phyloP scores from a whole-genome alignment of 2,329 filamentous ascomycete species.

The Alternaria tenuissima region DNA sequence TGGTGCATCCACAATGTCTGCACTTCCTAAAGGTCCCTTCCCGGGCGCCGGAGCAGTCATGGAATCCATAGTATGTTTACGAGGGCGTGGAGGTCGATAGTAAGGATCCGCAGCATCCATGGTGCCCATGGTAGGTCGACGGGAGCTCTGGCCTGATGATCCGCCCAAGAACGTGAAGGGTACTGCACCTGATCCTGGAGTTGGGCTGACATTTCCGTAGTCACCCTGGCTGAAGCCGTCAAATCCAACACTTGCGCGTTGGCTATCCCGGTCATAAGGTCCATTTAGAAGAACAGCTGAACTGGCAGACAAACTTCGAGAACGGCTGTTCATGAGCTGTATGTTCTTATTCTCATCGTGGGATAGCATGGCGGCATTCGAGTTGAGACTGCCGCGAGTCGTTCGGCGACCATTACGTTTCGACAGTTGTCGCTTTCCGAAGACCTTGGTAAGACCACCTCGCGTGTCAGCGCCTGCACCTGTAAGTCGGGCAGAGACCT shows the following conservation, averaged over 20 bases:
- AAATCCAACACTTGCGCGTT: constrained; percentile 60
- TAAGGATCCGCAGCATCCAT: constrained; percentile 72
- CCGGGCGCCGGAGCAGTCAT: constrained; percentile 59
- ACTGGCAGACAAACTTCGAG: constrained; percentile 68
- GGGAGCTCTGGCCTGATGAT: constrained; percentile 52
- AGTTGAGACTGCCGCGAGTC: constrained; percentile 82
- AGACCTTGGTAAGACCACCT: constrained; percentile 84
- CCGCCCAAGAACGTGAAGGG: constrained; percentile 73
- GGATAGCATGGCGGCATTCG: constrained; percentile 80
- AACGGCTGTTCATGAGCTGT: constrained; percentile 61
- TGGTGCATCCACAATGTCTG: constrained; percentile 56
- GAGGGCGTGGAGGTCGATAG: constrained; percentile 82
- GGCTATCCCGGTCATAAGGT: constrained; percentile 51
- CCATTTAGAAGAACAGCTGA: constrained; percentile 68
- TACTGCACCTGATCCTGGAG: constrained; percentile 75
- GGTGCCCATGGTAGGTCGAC: constrained; percentile 48
- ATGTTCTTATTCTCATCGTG: constrained; percentile 71
- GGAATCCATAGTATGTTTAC: constrained; percentile 64
- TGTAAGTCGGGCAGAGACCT: constrained; percentile 82
- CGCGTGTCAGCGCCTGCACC: constrained; percentile 81
- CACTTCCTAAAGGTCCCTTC: constrained; percentile 56
- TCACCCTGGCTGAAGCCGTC: constrained; percentile 63
- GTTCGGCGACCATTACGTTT: constrained; percentile 71
- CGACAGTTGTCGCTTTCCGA: constrained; percentile 88
- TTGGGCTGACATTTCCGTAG: constrained; percentile 68